A percentile compares a stretch with the other conserved stretches of the same genome.
These are phyloP conservation scores for Nicotiana attenuata DNA, from an alignment of 257 asterid genomes.

Conservation along the genomic window DNA sequence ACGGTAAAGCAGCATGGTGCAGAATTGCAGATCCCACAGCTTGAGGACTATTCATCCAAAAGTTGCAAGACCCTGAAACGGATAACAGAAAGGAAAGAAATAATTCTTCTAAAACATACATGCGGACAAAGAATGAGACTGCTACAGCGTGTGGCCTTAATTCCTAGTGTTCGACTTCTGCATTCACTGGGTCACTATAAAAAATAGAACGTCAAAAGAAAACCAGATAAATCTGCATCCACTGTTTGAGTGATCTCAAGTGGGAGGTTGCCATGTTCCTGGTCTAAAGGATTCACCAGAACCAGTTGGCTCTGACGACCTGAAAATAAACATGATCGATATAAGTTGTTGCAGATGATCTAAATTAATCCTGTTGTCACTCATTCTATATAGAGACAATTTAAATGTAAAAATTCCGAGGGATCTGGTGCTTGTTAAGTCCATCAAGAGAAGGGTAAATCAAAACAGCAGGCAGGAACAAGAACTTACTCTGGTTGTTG, in stretches of 20 bases:
- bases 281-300: slow-evolving; percentile 84
- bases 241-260: slow-evolving; percentile 21
- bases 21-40: background rate
- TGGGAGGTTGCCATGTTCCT: slow-evolving; percentile 95
- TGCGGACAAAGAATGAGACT: background rate
- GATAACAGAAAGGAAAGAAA: background rate
- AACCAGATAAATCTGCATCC: background rate
- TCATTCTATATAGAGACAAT: background rate
- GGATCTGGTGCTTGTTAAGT: background rate
- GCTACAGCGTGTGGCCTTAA: background rate
- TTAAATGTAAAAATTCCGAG: background rate
- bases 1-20: background rate
- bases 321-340: slow-evolving; percentile 26
- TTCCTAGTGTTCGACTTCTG: background rate
- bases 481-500: slow-evolving; percentile 40
- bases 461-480: background rate
- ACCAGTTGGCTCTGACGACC: slow-evolving; percentile 82
- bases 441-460: background rate
- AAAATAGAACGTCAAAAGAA: background rate
- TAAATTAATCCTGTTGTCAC: background rate
- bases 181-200: background rate
- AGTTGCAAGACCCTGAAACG: background rate
- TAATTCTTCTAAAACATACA: background rate
- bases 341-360: background rate
- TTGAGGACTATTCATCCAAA: background rate